Conservation (phyloP, 75 land plant species). For the Cupressus sempervirens region DNA sequence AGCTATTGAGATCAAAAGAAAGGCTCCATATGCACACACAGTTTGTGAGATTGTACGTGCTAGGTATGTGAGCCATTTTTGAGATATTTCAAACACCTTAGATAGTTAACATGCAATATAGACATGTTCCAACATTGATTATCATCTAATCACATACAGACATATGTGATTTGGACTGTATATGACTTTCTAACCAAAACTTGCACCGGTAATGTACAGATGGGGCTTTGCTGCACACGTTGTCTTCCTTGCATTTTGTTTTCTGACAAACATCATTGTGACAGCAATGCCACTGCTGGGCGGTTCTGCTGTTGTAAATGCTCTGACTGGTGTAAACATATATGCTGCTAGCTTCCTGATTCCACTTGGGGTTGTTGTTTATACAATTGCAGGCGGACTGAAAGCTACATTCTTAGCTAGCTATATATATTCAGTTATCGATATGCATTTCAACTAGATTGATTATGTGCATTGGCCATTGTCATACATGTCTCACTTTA, state of each 20-base stretch:
- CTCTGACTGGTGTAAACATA: constrained; percentile 86
- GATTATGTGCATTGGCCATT: neutral
- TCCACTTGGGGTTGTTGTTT: constrained; percentile 92
- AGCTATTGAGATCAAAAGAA: constrained; percentile 96
- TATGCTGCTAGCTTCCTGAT: constrained; percentile 95
- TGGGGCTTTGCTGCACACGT: constrained; percentile 89
- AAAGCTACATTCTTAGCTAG: constrained; percentile 97
- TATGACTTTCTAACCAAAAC: neutral
- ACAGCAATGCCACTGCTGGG: constrained; percentile 97
- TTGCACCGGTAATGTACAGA: constrained; percentile 27
- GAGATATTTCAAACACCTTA: neutral
- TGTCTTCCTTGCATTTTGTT: constrained; percentile 87
- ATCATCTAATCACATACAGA: neutral
- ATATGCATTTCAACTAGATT: constrained; percentile 23
- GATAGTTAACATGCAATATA: constrained; percentile 7
- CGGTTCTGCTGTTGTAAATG: constrained; percentile 96
- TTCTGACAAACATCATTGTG: constrained; percentile 93
- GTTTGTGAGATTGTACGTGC: constrained; percentile 95
- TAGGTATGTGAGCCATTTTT: constrained; percentile 34
- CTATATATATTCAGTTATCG: constrained; percentile 93
- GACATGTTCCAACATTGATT: neutral
- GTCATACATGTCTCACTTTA: neutral
- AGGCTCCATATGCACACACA: constrained; percentile 93
- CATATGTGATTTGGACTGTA: constrained; percentile 2
- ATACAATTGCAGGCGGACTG: constrained; percentile 90